Evolutionary conservation across 2,329 filamentous ascomycete genomes (phyloP).

Genomic region (Cladophialophora bantiana): DNA sequence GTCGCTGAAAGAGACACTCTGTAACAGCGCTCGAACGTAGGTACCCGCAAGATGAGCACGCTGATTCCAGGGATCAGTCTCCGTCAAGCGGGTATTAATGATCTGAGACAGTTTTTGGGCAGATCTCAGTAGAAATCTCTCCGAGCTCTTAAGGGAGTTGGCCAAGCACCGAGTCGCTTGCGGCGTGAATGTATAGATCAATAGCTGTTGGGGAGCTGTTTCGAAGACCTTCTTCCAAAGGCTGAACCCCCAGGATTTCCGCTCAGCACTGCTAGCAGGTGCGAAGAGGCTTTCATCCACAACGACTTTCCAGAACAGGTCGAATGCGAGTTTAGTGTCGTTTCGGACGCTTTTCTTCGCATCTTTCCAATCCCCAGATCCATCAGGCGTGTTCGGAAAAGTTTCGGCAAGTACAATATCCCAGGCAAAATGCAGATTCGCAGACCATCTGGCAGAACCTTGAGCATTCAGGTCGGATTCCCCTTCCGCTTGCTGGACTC

Average conservation of each 20-base stretch:
- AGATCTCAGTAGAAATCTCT: slow-evolving; percentile 79
- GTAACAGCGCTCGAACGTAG: slow-evolving; percentile 60
- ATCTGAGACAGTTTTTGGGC: slow-evolving; percentile 77
- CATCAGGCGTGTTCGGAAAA: slow-evolving; percentile 28
- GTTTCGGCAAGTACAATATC: slow-evolving; percentile 68
- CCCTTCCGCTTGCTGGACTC: slow-evolving; percentile 43
- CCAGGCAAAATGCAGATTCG: slow-evolving; percentile 89
- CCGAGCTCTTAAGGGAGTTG: slow-evolving; percentile 79
- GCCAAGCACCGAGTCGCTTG: slow-evolving; percentile 83
- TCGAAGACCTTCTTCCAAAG: slow-evolving; percentile 79
- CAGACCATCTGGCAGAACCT: slow-evolving; percentile 74
- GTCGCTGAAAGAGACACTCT: slow-evolving; percentile 72
- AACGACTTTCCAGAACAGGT: slow-evolving; percentile 82
- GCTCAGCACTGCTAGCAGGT: slow-evolving; percentile 78
- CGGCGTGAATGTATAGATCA: slow-evolving; percentile 74
- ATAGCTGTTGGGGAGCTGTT: slow-evolving; percentile 57
- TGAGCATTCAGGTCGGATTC: slow-evolving; percentile 45
- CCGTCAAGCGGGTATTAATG: slow-evolving; percentile 66
- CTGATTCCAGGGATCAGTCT: slow-evolving; percentile 59
- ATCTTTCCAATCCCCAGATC: slow-evolving; percentile 34
- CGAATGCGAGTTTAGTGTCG: slow-evolving; percentile 60
- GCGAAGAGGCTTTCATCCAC: slow-evolving; percentile 87
- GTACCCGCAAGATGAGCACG: slow-evolving; percentile 57
- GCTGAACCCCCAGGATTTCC: slow-evolving; percentile 91
- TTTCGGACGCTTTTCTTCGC: slow-evolving; percentile 16